Evolutionary conservation across 1,284 basidiomycete species (phyloP).

Genomic region (Coniophora puteana): DNA sequence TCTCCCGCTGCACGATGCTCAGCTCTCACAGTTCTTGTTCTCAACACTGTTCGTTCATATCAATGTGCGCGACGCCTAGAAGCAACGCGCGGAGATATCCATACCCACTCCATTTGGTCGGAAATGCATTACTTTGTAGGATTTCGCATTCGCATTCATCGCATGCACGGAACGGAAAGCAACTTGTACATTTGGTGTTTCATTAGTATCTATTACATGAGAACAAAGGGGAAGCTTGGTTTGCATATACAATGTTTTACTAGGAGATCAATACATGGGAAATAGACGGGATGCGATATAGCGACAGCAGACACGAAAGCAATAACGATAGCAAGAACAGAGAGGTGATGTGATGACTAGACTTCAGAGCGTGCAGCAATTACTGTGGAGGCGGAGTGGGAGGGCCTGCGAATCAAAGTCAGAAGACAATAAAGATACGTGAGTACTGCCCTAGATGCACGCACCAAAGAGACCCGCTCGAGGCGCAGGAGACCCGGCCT

Average conservation of each 20-base stretch:
- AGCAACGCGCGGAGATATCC: no score
- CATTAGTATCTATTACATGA: no score
- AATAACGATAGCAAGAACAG: no score
- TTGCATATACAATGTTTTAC: no score
- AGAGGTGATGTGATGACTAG: no score
- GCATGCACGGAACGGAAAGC: no score
- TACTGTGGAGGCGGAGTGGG: constrained; percentile 57
- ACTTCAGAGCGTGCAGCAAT: no score
- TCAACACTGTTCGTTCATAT: constrained; percentile 82
- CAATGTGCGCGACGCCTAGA: constrained; percentile 37
- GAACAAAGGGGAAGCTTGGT: no score
- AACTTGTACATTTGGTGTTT: no score
- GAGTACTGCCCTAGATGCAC: not conserved
- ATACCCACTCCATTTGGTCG: not conserved
- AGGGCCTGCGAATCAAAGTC: constrained; percentile 36
- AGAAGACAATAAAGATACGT: not conserved
- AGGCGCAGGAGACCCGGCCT: constrained; percentile 41
- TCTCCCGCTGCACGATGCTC: constrained; percentile 78
- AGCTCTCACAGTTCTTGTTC: constrained; percentile 83
- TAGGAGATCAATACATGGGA: no score
- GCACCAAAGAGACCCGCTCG: constrained; percentile 64
- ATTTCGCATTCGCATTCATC: not conserved
- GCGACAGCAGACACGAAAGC: no score
- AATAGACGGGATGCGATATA: no score
- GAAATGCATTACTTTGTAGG: not conserved